Base-by-base conservation (phyloP, 139 green algal genomes). In the Chlamydomonas eustigma region DNA sequence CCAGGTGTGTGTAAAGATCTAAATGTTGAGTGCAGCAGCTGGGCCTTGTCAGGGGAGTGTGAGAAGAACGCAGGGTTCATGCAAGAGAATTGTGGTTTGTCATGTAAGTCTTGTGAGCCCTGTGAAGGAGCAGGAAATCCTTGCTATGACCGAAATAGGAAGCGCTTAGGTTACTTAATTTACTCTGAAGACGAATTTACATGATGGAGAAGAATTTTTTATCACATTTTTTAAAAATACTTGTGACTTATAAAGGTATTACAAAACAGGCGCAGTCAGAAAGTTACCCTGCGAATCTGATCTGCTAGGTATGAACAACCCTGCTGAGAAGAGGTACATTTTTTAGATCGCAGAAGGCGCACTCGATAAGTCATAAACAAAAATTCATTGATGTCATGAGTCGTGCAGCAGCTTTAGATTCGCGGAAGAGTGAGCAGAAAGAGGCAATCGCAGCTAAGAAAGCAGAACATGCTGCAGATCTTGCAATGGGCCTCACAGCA, bases 11-110 rank as follows among this genome's bases (percentile, higher is more conserved):
- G 44, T 18, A 58, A 18, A 18, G 44, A 58, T 18, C 12, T 18
- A 12, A 58, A 58, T 18, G 18, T 64, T 1, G 4, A 51, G 39
- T 79, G 74, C 37, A 24, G 25, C 28, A 44, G 31, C 4, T 79
- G 74, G 74, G 64, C 74, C 3, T n/a, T 50, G 3, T 30, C 63
- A 4, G 74, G 74, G 12, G 74, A 79, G 74, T 79, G 74, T 25
- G 39, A 65, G 38, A 79, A 79, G 74, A 79, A 79, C 30, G 5
- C 63, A 28, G 74, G 32, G 28, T 79, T 73, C 64, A 74, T 79
- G 74, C 25, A 24, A 24, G 35, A 74, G 66, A 51, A 36, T 36
- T 81, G 76, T 51, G 28, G 44, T 2, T 30, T 36, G 34, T 38
- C 76, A 25, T 81, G 76, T 37, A 72, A 76, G 25, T 28, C 18